phyloP scores from a whole-genome alignment of 2,329 filamentous ascomycete species.

The Fusarium continuum region DNA sequence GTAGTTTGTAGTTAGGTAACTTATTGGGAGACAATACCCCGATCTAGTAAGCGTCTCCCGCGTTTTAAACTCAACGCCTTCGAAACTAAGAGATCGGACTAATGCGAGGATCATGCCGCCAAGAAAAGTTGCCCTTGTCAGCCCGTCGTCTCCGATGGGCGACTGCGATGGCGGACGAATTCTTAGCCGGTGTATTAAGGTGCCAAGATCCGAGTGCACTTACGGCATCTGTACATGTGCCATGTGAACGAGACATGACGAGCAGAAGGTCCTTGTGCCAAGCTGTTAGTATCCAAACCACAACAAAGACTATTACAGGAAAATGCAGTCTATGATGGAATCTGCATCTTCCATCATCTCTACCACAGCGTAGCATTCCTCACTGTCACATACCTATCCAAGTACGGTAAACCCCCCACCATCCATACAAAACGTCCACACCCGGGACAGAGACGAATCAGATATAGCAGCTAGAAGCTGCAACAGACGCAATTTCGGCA shows the following conservation, averaged over 20 bases:
- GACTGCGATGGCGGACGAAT: slow-evolving; percentile 24
- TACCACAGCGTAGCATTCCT: too few relatives aligned
- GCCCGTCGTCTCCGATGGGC: neutral
- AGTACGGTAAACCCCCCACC: neutral
- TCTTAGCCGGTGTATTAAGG: slow-evolving; percentile 1
- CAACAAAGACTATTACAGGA: neutral
- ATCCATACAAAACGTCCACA: neutral
- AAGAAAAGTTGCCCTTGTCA: slow-evolving; percentile 8
- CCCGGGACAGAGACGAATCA: slow-evolving; percentile 28
- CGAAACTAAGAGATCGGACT: neutral
- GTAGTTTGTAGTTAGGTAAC: too few relatives aligned
- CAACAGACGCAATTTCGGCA: slow-evolving; percentile 34
- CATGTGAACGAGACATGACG: neutral
- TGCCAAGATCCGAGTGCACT: slow-evolving; percentile 8
- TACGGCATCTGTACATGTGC: neutral
- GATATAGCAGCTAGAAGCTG: slow-evolving; percentile 35
- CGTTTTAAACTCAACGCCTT: slow-evolving; percentile 7
- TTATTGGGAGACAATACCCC: neutral
- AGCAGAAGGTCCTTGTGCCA: neutral
- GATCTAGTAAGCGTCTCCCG: slow-evolving; percentile 8
- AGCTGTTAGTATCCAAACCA: neutral
- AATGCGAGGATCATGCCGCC: slow-evolving; percentile 4
- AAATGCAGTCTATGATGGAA: neutral
- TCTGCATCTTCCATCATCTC: neutral
- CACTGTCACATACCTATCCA: neutral